A percentile compares a stretch with the other conserved stretches of the same genome.
phyloP scores from a whole-genome alignment of 495 filamentous ascomycete genomes.

The Peziza echinospora region DNA sequence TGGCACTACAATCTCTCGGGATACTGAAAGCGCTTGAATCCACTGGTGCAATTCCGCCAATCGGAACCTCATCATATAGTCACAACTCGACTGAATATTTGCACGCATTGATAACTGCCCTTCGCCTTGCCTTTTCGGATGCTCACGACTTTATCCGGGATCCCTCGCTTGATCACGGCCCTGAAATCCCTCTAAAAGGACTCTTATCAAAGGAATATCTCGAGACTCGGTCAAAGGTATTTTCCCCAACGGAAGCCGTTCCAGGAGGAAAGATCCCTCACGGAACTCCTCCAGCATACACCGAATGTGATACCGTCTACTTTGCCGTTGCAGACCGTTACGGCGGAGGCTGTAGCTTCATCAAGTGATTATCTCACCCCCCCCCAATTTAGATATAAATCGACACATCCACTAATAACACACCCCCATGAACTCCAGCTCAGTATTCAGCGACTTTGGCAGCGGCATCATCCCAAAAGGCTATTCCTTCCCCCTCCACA shows the following conservation, averaged over 20 bases:
- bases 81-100: slow-evolving; percentile 38
- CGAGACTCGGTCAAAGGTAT: slow-evolving; percentile 44
- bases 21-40: slow-evolving; percentile 69
- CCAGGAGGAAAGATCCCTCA: slow-evolving; percentile 33
- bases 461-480: slow-evolving; percentile 59
- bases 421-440: slow-evolving; percentile 50
- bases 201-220: slow-evolving; percentile 44
- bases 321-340: slow-evolving; percentile 57
- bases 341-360: slow-evolving; percentile 87
- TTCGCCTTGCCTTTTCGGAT: slow-evolving; percentile 86
- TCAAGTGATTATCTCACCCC: slow-evolving; percentile 92
- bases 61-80: slow-evolving; percentile 1
- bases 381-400: too few relatives aligned
- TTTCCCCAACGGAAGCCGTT: slow-evolving; percentile 35
- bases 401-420: slow-evolving; percentile 67
- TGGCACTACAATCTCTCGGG: slow-evolving; percentile 81
- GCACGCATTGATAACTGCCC: slow-evolving; percentile 69
- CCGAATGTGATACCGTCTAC: slow-evolving; percentile 74
- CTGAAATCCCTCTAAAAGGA: slow-evolving; percentile 38
- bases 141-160: slow-evolving; percentile 77
- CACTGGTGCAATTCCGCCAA: slow-evolving; percentile 38
- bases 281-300: slow-evolving; percentile 44
- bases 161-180: slow-evolving; percentile 33
- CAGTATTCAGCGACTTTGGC: slow-evolving; percentile 80
- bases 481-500: slow-evolving; percentile 85